Base-by-base conservation (phyloP, 2,329 filamentous ascomycete species). In the Exophiala lecanii-corni region DNA sequence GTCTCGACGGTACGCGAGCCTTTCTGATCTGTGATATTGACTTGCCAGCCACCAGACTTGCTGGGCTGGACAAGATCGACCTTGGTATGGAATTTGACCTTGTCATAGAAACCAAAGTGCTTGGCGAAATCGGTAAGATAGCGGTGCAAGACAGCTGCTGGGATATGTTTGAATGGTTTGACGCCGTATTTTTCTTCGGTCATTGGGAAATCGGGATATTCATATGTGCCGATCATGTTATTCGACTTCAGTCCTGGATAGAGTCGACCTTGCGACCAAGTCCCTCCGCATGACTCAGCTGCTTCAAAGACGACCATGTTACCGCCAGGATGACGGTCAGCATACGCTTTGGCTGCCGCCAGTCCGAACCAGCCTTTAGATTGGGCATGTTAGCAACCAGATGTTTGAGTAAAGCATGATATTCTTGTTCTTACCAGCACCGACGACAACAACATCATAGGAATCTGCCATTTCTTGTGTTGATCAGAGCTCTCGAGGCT, bases 191-290 rank as follows among this genome's bases (percentile, higher is more conserved):
- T 70, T 15, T 72, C 71, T 5, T 66, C 62, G 45, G 73, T 69
- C 79, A 89, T 83, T 13, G 83, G 82, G 47, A 85, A 86, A 55
- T 87, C 85, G 0, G 79, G 78, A 55, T 77, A 88, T 60, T 89
- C 82, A 53, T 82, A 86, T 0, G 78, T 83, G 2, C 84, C 84
- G 9, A 82, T 61, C 59, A 86, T 74, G 56, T 89, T 89, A 62
- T 91, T 89, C 40, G 77, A 81, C 55, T 80, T 84, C 36, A 91
- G 71, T 1, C 78, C 79, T 0, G 79, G 76, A 59, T 89, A 71
- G 1, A 87, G 63, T 1, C 83, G 74, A 26, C 82, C 68, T 43
- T 77, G 68, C 6, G 79, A 75, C 85, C 84, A 89, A 12, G 80
- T 79, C 3, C 86, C 85, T 1, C 85, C 86, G 4, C 81, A 56